Evolutionary conservation across 176 grass and related monocot genomes (phyloP), one percentile per base, ranked within the genome.

Genomic region (Thalia dealbata): DNA sequence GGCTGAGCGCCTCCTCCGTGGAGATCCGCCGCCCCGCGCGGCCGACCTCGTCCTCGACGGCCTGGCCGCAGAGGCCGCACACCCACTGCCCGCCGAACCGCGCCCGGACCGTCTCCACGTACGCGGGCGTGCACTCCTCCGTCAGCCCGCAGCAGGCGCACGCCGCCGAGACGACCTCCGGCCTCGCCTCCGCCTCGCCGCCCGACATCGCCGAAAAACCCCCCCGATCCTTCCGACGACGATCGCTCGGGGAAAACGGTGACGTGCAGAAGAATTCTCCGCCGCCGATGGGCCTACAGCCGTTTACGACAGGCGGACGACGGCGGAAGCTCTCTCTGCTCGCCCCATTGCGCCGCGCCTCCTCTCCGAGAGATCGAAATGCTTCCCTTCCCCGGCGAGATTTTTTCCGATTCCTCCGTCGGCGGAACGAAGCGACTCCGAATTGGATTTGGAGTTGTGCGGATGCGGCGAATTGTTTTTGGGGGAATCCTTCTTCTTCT

Each of bases 31-130:
- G 71, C 71, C 51, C 71, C 9, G 71, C 71, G 71, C 71, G 71
- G 71, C 51, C 50, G 71, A 73, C 32, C 71, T 73, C 71, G 71
- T 73, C 71, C 51, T 73, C 29, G 27, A 73, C 18, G 51, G 71
- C 71, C 51, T 73, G 50, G 71, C 71, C 71, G 71, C 71, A 73
- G 18, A 73, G 71, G 51, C 71, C 71, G 51, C 71, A 73, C 16
- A 73, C 71, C 71, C 71, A 73, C 71, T 16, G 28, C 10, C 71
- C 71, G 18, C 51, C 24, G 71, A 55, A 52, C 50, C 52, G 71
- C 51, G 16, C 71, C 27, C 71, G 28, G 51, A 73, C 71, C 71
- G 26, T 16, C 71, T 52, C 51, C 27, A 73, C 19, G 50, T 73
- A 73, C 28, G 25, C 71, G 50, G 50, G 71, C 51, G 71, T 73